Evolutionary conservation across 2,329 filamentous ascomycete species (phyloP).

Genomic region (Neurospora sp.): DNA sequence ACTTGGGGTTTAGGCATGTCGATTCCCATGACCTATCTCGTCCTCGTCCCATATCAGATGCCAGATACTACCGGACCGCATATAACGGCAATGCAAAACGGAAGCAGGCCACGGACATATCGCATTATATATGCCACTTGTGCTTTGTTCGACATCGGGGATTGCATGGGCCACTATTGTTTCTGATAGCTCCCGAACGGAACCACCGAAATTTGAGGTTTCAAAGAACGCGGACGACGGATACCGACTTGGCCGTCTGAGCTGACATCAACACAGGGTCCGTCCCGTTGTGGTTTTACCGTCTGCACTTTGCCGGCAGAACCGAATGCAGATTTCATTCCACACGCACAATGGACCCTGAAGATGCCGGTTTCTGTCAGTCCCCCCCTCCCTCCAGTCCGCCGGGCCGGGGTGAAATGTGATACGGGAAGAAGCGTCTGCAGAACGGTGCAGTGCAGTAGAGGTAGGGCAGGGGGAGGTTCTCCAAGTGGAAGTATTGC

Average conservation of each 20-base stretch:
- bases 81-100: not conserved
- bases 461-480: not conserved
- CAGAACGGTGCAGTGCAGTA: not conserved
- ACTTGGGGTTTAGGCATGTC: not conserved
- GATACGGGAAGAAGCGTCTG: not conserved
- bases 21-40: not conserved
- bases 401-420: not conserved
- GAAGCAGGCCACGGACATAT: not conserved
- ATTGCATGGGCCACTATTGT: not conserved
- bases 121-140: not conserved
- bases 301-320: not conserved
- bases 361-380: not conserved
- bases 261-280: not conserved
- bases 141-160: not conserved
- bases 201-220: not conserved
- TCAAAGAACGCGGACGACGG: not conserved
- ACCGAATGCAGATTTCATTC: not conserved
- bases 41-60: not conserved
- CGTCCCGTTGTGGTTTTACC: not conserved
- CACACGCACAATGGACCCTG: not conserved
- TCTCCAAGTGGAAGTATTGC: not conserved
- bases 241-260: not conserved
- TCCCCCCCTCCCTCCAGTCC: not conserved
- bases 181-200: not conserved
- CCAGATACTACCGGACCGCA: not conserved